These are phyloP conservation scores for Trichophyton verrucosum DNA, from an alignment of 2,329 filamentous ascomycete species.

Conservation along the genomic window DNA sequence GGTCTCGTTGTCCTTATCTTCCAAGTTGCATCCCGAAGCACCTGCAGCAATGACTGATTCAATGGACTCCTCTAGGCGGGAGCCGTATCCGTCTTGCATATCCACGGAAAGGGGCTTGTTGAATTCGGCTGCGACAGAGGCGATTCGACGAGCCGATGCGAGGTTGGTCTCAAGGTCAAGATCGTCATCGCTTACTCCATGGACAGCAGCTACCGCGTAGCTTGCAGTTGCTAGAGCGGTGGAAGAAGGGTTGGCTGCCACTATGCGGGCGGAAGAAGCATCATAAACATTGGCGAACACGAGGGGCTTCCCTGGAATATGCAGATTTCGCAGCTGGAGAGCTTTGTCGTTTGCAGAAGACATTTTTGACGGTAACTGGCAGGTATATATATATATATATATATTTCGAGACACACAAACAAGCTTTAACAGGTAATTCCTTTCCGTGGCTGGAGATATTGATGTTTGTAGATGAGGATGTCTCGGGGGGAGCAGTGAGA, in stretches of 20 bases:
- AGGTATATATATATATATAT: too few relatives aligned
- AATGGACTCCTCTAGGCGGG: constrained; percentile 36
- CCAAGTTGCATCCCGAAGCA: constrained; percentile 47
- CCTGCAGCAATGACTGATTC: constrained; percentile 38
- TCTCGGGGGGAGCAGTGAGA: background rate
- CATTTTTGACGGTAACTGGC: background rate
- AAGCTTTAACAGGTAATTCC: background rate
- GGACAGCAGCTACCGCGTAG: constrained; percentile 38
- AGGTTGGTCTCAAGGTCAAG: constrained; percentile 43
- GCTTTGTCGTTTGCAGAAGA: constrained; percentile 7
- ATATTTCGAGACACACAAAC: too few relatives aligned
- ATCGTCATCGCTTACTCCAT: constrained; percentile 37
- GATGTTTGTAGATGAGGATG: too few relatives aligned
- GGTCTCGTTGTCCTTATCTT: constrained; percentile 37
- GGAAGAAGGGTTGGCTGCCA: constrained; percentile 26
- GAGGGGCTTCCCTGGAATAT: constrained; percentile 40
- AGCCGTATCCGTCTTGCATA: constrained; percentile 49
- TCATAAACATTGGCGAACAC: constrained; percentile 47
- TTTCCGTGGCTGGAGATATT: background rate
- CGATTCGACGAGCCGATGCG: constrained; percentile 35
- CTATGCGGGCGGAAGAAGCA: constrained; percentile 33
- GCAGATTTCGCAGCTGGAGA: constrained; percentile 27
- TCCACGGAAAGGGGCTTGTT: constrained; percentile 45
- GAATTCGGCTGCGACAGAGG: constrained; percentile 29
- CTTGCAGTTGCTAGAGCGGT: constrained; percentile 40